phyloP scores from a whole-genome alignment of 2,329 filamentous ascomycete genomes.

The Neonectria coccinea region DNA sequence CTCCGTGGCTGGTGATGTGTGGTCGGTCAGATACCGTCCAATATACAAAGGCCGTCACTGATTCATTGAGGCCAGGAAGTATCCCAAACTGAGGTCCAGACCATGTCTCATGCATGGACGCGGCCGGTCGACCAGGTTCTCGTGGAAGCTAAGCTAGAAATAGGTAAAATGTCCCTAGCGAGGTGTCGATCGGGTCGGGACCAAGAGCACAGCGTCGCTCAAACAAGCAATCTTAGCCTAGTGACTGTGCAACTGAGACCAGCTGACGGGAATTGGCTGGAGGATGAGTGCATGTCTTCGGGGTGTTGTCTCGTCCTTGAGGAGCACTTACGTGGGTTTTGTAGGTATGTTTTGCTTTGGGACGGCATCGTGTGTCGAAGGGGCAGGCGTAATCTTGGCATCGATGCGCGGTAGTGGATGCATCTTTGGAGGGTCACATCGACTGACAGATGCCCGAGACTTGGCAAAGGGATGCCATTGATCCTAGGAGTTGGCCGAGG shows the following conservation, averaged over 20 bases:
- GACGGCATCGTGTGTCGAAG: not conserved
- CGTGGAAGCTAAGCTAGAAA: slow-evolving; percentile 16
- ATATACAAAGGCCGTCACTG: not conserved
- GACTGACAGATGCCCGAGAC: not conserved
- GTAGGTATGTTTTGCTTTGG: too few species aligned
- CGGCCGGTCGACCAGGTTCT: not conserved
- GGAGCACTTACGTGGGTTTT: not conserved
- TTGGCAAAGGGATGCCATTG: not conserved
- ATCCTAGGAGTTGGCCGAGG: not conserved
- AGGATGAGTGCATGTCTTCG: not conserved
- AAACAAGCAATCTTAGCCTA: slow-evolving; percentile 12
- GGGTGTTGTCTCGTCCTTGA: not conserved
- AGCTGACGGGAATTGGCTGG: not conserved
- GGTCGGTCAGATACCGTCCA: slow-evolving; percentile 2
- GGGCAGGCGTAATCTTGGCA: not conserved
- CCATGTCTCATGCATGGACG: slow-evolving; percentile 18
- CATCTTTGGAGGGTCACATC: too few species aligned
- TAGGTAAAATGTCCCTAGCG: slow-evolving; percentile 22
- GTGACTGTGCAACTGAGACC: not conserved
- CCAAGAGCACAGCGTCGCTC: slow-evolving; percentile 4
- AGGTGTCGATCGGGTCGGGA: slow-evolving; percentile 16
- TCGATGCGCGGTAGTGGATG: too few species aligned
- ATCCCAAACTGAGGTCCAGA: slow-evolving; percentile 1
- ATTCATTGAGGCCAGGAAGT: slow-evolving; percentile 11
- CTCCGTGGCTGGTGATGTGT: slow-evolving; percentile 3